Evolutionary conservation across 192 early-diverging fungal genomes (phyloP), one percentile per base, ranked within the genome.

Genomic region (Geranomyces variabilis): DNA sequence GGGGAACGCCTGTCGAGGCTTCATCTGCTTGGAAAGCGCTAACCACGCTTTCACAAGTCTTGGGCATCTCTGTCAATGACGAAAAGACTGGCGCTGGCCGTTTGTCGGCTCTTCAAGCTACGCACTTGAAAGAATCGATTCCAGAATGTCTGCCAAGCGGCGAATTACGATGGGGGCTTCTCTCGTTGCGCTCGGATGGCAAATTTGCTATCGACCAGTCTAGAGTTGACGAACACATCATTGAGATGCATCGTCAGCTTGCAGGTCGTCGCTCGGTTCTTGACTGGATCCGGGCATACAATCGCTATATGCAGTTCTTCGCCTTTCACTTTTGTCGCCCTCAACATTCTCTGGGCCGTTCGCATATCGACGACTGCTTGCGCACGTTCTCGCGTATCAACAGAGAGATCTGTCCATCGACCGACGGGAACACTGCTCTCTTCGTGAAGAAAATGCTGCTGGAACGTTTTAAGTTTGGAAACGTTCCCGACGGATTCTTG

Each of bases 341-440:
- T 55, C 21, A 55, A 28, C 19, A 55, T 28, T 6, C 4, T n/a
- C 15, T 55, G 21, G 51, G 51, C 4, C 51, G 51, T 8, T 3
- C 51, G 6, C 51, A 55, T 28, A 28, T 55, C 51, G 51, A 55
- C 51, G 51, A 55, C 26, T 55, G 51, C 26, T n/a, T 55, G 21
- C 51, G 26, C 2, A 55, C 51, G 2, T 55, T 55, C 26, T n/a
- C 51, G 6, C 51, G 51, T 14, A 28, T 55, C 51, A 55, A 55
- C 51, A 28, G 7, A 8, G 51, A n/a, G 21, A n/a, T 55, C 7
- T 55, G 51, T 15, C 51, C 51, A 28, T 3, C 19, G 4, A 55
- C 6, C 26, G 21, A 15, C 7, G 51, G 51, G 8, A 28, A 55
- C 26, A 28, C 26, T n/a, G 51, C 51, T 24, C 21, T 3, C 14